phyloP scores from a whole-genome alignment of 306 rosid genomes.

The Quercus suber region DNA sequence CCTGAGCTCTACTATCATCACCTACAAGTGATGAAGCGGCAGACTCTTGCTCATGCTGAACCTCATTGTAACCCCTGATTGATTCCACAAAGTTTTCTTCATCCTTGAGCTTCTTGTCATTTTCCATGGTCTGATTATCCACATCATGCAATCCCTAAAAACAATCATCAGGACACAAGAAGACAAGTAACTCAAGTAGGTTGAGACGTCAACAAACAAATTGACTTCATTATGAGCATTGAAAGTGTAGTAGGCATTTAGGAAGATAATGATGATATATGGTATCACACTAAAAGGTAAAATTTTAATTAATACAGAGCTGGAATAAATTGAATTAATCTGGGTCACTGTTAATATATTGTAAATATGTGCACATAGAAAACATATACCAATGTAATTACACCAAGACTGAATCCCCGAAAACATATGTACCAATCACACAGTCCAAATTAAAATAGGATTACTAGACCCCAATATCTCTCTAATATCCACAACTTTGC shows the following conservation, averaged over 20 bases:
- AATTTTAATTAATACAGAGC: neutral
- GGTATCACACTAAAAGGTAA: neutral
- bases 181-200: slow-evolving; percentile 7
- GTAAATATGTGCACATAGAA: neutral
- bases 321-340: neutral
- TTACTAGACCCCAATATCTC: neutral
- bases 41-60: slow-evolving; percentile 36
- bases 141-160: slow-evolving; percentile 41
- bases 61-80: slow-evolving; percentile 26
- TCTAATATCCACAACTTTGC: neutral
- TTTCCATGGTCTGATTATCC: slow-evolving; percentile 46
- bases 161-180: slow-evolving; percentile 23
- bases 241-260: neutral
- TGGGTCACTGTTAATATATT: neutral
- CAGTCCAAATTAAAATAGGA: neutral
- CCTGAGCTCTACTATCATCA: slow-evolving; percentile 30
- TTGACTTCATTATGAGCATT: neutral
- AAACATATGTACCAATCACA: neutral
- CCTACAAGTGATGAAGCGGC: slow-evolving; percentile 31
- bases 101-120: slow-evolving; percentile 27
- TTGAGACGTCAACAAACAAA: neutral
- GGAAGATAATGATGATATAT: neutral
- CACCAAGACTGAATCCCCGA: neutral
- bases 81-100: slow-evolving; percentile 19
- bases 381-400: neutral